Percentiles rank a stretch among this genome's conserved stretches.
Evolutionary conservation across 352 stramenopile species (phyloP).

Genomic region (Sclerospora graminicola): DNA sequence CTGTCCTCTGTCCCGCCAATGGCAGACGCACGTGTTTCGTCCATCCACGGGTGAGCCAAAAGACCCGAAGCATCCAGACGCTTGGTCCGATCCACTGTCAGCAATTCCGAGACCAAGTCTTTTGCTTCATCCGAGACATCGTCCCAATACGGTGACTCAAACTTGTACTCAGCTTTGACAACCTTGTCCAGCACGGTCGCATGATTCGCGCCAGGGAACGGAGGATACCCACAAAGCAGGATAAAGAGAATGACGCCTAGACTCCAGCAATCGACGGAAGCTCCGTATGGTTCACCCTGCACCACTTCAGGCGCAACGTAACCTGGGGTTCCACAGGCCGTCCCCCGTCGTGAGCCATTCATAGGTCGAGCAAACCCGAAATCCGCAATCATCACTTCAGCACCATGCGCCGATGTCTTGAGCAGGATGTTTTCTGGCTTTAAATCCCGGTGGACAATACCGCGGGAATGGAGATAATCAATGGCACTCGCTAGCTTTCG

Average conservation of each 20-base stretch:
- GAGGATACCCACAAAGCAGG: constrained; percentile 87
- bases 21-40: constrained; percentile 15
- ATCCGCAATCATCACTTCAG: constrained; percentile 81
- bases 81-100: constrained; percentile 83
- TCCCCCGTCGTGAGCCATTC: constrained; percentile 41
- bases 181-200: constrained; percentile 65
- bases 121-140: constrained; percentile 89
- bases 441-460: constrained; percentile 88
- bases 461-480: constrained; percentile 86
- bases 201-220: constrained; percentile 69
- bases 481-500: constrained; percentile 87
- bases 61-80: constrained; percentile 60
- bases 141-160: constrained; percentile 89
- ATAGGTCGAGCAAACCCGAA: constrained; percentile 82
- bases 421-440: constrained; percentile 88
- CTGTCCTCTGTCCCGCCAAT: constrained; percentile 23
- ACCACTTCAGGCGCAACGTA: constrained; percentile 94
- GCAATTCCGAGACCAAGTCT: constrained; percentile 89
- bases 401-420: constrained; percentile 56
- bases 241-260: constrained; percentile 93
- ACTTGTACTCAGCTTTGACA: constrained; percentile 85
- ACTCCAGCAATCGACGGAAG: constrained; percentile 90
- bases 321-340: constrained; percentile 72
- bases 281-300: constrained; percentile 75
- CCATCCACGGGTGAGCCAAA: constrained; percentile 79